These are phyloP conservation scores for Flaveria bidentis DNA, from an alignment of 129 eudicot genomes.

Conservation along the genomic window DNA sequence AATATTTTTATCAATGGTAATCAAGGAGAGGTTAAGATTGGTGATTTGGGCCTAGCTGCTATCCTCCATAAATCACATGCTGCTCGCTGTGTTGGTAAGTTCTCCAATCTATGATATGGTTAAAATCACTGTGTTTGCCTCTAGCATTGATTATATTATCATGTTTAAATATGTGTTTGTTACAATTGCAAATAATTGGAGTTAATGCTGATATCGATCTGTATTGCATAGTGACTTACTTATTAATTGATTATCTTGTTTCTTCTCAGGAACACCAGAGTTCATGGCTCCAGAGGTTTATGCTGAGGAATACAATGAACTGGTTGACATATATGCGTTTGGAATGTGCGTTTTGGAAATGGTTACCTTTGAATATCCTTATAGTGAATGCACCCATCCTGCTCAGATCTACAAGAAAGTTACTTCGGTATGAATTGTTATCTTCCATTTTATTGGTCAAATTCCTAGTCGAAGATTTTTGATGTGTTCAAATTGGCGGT, in stretches of 20 bases:
- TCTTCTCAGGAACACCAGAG: conserved; percentile 79
- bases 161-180: background rate
- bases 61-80: conserved; percentile 83
- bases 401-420: conserved; percentile 99
- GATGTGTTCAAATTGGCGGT: conserved; percentile 1
- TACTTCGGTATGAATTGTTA: conserved; percentile 58
- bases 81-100: conserved; percentile 91
- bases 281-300: conserved; percentile 99
- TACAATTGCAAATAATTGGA: background rate
- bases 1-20: conserved; percentile 87
- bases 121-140: background rate
- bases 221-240: background rate
- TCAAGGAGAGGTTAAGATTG: conserved; percentile 97
- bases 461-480: background rate
- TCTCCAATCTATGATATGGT: background rate
- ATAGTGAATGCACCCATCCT: conserved; percentile 90
- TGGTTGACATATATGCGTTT: conserved; percentile 91
- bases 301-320: conserved; percentile 85
- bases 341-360: conserved; percentile 98
- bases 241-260: background rate
- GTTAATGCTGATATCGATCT: background rate
- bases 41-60: conserved; percentile 94
- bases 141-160: conserved; percentile 8
- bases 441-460: background rate
- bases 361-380: conserved; percentile 95